These are phyloP conservation scores for Aureobasidium sp. DNA, from an alignment of 2,329 filamentous ascomycete species.

Conservation along the genomic window DNA sequence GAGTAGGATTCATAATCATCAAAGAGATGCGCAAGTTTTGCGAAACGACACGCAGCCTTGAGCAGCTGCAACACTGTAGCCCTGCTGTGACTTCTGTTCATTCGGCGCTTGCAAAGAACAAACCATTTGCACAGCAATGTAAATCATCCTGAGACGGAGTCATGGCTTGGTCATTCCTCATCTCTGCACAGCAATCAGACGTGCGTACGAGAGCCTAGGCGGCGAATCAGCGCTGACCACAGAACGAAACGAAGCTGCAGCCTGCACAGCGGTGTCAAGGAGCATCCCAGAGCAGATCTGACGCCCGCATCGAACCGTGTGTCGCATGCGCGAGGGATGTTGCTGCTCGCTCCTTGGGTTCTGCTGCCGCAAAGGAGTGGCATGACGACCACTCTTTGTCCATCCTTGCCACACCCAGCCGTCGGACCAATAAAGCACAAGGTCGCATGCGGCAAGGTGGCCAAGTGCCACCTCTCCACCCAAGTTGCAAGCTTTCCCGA, in stretches of 20 bases:
- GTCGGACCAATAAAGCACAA: conserved; percentile 8
- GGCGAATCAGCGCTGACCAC: conserved; percentile 10
- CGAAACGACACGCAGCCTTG: background rate
- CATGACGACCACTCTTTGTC: conserved; percentile 13
- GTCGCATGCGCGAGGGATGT: conserved; percentile 9
- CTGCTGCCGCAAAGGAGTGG: conserved; percentile 3
- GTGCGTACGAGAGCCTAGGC: background rate
- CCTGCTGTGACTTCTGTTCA: background rate
- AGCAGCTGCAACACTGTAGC: background rate
- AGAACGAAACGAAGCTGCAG: conserved; percentile 10
- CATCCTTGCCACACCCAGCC: conserved; percentile 13
- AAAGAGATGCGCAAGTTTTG: background rate
- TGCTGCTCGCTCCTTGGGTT: conserved; percentile 4
- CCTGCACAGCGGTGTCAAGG: conserved; percentile 7
- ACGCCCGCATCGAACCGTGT: conserved; percentile 8
- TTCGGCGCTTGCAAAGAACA: background rate
- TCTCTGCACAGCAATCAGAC: background rate
- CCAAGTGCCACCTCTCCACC: conserved; percentile 5
- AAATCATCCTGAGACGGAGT: conserved; percentile 5
- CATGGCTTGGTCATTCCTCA: conserved; percentile 10
- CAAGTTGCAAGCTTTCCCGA: conserved; percentile 10
- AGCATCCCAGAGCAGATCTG: conserved; percentile 11
- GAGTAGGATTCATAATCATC: background rate
- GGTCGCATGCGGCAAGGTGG: conserved; percentile 9
- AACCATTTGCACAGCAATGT: conserved; percentile 6